Evolutionary conservation across 768 basidiomycete species (phyloP).

Genomic region (Lactarius akahatsu): DNA sequence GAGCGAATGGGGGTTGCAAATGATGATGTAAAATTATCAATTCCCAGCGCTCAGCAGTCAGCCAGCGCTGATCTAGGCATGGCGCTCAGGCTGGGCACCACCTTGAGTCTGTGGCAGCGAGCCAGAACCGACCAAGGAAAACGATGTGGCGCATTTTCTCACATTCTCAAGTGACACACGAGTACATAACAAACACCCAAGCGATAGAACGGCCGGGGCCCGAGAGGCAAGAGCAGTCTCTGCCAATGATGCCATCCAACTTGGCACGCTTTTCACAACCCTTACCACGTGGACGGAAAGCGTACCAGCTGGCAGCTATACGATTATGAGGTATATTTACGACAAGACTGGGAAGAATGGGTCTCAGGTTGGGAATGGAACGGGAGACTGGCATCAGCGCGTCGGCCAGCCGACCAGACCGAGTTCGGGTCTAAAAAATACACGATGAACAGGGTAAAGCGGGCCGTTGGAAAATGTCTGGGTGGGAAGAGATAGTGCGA

Average conservation of each 20-base stretch:
- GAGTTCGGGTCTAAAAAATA: slow-evolving; percentile 10
- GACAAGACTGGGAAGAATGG: slow-evolving; percentile 9
- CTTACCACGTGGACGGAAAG: not conserved
- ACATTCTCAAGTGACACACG: not conserved
- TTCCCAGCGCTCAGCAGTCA: not conserved
- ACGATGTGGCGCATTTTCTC: not conserved
- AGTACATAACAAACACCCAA: not conserved
- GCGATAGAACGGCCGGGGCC: not conserved
- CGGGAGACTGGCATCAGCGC: not conserved
- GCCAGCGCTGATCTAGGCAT: not conserved
- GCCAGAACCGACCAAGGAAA: not conserved
- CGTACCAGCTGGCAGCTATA: slow-evolving; percentile 15
- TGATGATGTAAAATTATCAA: not conserved
- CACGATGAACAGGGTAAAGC: slow-evolving; percentile 13
- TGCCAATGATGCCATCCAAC: not conserved
- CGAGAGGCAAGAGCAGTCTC: not conserved
- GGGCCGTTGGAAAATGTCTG: not conserved
- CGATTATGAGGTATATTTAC: slow-evolving; percentile 26
- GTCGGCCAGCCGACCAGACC: slow-evolving; percentile 16
- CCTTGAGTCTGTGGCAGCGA: not conserved
- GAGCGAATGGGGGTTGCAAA: not conserved
- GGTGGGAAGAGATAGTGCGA: slow-evolving; percentile 8
- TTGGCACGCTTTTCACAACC: not conserved
- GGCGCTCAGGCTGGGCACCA: not conserved
- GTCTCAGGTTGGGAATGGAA: not conserved